A percentile compares a stretch with the other conserved stretches of the same genome.
phyloP scores from a whole-genome alignment of 352 stramenopile genomes.

The Phytopythium delawarense region DNA sequence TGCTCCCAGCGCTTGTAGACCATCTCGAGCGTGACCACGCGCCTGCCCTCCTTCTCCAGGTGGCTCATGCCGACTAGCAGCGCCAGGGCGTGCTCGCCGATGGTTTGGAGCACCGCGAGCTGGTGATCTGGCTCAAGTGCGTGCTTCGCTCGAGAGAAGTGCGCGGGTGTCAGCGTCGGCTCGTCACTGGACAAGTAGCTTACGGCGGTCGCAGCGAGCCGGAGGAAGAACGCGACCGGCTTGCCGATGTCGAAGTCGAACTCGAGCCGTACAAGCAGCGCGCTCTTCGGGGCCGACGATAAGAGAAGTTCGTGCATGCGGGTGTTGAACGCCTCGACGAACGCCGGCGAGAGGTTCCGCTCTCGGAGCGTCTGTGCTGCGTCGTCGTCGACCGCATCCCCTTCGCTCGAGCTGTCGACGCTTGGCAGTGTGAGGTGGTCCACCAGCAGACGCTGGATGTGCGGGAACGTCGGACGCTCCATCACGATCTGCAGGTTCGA shows the following conservation, averaged over 20 bases:
- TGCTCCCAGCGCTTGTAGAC: constrained; percentile 74
- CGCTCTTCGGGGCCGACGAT: constrained; percentile 16
- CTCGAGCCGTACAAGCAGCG: constrained; percentile 50
- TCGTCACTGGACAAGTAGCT: constrained; percentile 35
- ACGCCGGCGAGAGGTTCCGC: constrained; percentile 15
- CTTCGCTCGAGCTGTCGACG: constrained; percentile 21
- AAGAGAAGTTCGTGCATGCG: constrained; percentile 36
- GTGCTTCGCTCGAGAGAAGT: constrained; percentile 51
- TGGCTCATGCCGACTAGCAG: constrained; percentile 78
- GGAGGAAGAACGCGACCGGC: constrained; percentile 60
- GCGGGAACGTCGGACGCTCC: constrained; percentile 45
- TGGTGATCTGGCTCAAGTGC: constrained; percentile 71
- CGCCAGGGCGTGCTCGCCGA: constrained; percentile 65
- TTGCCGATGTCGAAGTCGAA: constrained; percentile 80
- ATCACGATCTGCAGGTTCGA: constrained; percentile 81
- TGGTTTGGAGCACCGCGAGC: constrained; percentile 60
- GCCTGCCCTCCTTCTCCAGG: constrained; percentile 58
- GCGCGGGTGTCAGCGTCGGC: constrained; percentile 32
- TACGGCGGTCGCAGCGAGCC: constrained; percentile 43
- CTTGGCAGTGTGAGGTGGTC: constrained; percentile 32
- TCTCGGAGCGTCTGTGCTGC: constrained; percentile 4
- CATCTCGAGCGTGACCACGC: constrained; percentile 81
- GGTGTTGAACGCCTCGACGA: constrained; percentile 33
- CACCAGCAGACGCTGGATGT: constrained; percentile 43
- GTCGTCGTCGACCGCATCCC: neutral